These are phyloP conservation scores for Ambispora gerdemannii DNA, from an alignment of 192 early-diverging fungal species.

Conservation along the genomic window DNA sequence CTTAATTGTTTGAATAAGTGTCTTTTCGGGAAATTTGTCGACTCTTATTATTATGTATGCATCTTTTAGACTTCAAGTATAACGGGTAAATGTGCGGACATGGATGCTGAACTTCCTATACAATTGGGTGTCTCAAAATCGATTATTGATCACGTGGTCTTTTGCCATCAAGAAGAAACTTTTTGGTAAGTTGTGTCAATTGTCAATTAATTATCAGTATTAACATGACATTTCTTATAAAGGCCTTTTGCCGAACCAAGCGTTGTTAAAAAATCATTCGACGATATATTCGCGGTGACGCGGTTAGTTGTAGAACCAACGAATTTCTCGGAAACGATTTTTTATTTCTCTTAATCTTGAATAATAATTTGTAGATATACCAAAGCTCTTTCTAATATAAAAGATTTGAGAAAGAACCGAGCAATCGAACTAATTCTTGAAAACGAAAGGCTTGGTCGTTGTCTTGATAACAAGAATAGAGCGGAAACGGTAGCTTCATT, in stretches of 20 bases:
- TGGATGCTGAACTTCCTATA: slow-evolving; percentile 79
- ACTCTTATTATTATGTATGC: background rate
- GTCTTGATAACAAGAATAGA: slow-evolving; percentile 67
- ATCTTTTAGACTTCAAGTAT: slow-evolving; percentile 48
- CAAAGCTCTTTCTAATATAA: slow-evolving; percentile 85
- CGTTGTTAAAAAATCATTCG: slow-evolving; percentile 92
- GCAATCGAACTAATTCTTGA: slow-evolving; percentile 59
- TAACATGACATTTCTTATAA: slow-evolving; percentile 9
- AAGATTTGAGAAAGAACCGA: slow-evolving; percentile 57
- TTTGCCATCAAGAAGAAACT: slow-evolving; percentile 98
- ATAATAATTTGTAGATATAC: slow-evolving; percentile 60
- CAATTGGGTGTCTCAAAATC: slow-evolving; percentile 89
- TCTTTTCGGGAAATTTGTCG: too few species aligned
- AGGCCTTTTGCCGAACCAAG: slow-evolving; percentile 88
- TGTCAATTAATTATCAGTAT: background rate
- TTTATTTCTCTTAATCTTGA: background rate
- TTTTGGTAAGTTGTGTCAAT: slow-evolving; percentile 59
- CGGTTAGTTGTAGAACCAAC: slow-evolving; percentile 44
- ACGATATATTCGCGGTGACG: slow-evolving; percentile 95
- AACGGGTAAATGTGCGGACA: slow-evolving; percentile 76
- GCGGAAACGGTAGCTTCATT: slow-evolving; percentile 57
- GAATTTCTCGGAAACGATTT: background rate
- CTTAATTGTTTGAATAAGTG: too few species aligned
- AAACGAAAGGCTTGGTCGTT: slow-evolving; percentile 58
- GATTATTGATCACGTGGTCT: slow-evolving; percentile 96